These are phyloP conservation scores for Vanrija sp. DNA, from an alignment of 1,284 basidiomycete genomes.

Conservation along the genomic window DNA sequence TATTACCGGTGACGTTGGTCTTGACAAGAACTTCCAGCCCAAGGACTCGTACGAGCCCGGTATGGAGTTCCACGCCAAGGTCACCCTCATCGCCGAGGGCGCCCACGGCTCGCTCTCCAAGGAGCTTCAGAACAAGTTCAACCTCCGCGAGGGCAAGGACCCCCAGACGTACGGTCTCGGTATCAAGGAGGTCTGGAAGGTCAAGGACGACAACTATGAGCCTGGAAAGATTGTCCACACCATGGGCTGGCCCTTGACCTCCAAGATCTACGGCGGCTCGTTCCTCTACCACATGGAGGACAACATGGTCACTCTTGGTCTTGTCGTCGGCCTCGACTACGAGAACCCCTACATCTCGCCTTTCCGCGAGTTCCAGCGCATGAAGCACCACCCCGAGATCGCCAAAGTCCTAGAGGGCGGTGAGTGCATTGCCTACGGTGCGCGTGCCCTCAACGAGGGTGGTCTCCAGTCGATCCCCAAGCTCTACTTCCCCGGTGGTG, in stretches of 20 bases:
- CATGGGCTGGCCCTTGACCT: constrained; percentile 87
- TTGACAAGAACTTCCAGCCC: constrained; percentile 71
- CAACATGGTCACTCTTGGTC: constrained; percentile 82
- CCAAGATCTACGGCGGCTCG: constrained; percentile 84
- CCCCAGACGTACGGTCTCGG: constrained; percentile 97
- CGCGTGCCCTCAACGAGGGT: constrained; percentile 87
- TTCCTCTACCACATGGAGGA: constrained; percentile 97
- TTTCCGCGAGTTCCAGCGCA: constrained; percentile 88
- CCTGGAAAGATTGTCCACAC: constrained; percentile 89
- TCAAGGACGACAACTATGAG: constrained; percentile 69
- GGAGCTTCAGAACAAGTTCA: constrained; percentile 71
- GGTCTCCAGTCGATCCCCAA: constrained; percentile 90
- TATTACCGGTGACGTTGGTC: constrained; percentile 89
- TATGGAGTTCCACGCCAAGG: constrained; percentile 92
- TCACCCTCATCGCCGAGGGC: constrained; percentile 93
- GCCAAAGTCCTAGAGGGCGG: constrained; percentile 71
- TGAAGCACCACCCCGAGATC: constrained; percentile 97
- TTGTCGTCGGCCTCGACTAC: constrained; percentile 94
- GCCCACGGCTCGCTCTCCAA: constrained; percentile 91
- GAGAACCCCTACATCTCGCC: constrained; percentile 90
- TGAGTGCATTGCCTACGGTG: constrained; percentile 84
- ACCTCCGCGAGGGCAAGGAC: constrained; percentile 71
- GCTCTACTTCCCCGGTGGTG: constrained; percentile 91
- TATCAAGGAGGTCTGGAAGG: constrained; percentile 96
- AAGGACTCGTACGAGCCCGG: constrained; percentile 93